A percentile compares a stretch with the other conserved stretches of the same genome.
Evolutionary conservation across 495 filamentous ascomycete genomes (phyloP).

Genomic region (Hypoxylon fuscum): DNA sequence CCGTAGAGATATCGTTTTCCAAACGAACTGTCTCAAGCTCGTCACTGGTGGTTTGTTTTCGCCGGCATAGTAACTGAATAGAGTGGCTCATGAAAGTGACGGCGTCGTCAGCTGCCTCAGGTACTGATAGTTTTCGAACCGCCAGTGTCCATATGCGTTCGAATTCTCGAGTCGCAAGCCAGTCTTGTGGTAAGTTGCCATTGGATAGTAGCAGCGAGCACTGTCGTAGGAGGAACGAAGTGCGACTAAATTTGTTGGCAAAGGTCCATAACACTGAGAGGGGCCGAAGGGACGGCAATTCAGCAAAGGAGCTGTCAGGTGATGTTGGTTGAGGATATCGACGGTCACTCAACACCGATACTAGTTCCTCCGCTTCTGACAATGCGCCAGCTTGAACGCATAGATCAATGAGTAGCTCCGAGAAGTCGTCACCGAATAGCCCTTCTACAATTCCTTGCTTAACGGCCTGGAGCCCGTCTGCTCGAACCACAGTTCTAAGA

Average conservation of each 20-base stretch:
- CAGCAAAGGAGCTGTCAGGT: conserved; percentile 41
- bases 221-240: conserved; percentile 46
- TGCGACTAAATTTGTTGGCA: conserved; percentile 32
- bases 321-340: conserved; percentile 50
- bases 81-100: conserved; percentile 47
- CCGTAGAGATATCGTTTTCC: conserved; percentile 36
- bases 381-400: conserved; percentile 49
- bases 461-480: conserved; percentile 71
- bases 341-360: conserved; percentile 44
- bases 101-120: conserved; percentile 44
- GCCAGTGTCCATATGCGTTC: conserved; percentile 48
- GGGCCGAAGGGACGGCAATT: conserved; percentile 30
- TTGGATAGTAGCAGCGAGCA: conserved; percentile 46
- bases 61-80: conserved; percentile 47
- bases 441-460: conserved; percentile 43
- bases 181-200: conserved; percentile 49
- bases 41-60: conserved; percentile 9
- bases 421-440: conserved; percentile 48
- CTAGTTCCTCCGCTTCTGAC: conserved; percentile 53
- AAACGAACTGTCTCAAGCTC: conserved; percentile 19
- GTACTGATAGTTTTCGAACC: conserved; percentile 42
- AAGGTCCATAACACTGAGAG: conserved; percentile 45
- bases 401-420: conserved; percentile 50
- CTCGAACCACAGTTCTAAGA: conserved; percentile 69
- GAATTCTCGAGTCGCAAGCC: conserved; percentile 56